A percentile compares a stretch with the other conserved stretches of the same genome.
Evolutionary conservation across 768 basidiomycete genomes (phyloP).

Genomic region (Tephrocybe rancida): DNA sequence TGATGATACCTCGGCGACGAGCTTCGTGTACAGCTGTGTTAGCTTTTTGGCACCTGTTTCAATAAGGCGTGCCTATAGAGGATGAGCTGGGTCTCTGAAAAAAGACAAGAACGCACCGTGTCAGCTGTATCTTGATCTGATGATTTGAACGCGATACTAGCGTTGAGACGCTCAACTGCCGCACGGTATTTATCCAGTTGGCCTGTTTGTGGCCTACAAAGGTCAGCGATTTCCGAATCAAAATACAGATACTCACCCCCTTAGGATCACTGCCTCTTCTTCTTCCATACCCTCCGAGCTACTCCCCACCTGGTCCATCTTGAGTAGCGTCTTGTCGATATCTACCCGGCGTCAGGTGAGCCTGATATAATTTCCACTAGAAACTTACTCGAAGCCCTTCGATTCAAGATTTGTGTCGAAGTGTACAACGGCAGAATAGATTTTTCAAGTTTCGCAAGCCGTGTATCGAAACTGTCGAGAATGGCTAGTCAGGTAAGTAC

Average conservation of each 20-base stretch:
- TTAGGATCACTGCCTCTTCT: slow-evolving; percentile 77
- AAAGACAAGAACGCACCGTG: slow-evolving; percentile 38
- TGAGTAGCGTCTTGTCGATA: slow-evolving; percentile 76
- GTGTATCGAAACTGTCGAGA: slow-evolving; percentile 81
- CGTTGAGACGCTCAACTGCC: slow-evolving; percentile 76
- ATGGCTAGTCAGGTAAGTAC: slow-evolving; percentile 59
- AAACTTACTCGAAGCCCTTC: slow-evolving; percentile 68
- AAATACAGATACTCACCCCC: slow-evolving; percentile 54
- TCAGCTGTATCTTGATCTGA: slow-evolving; percentile 56
- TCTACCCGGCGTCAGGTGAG: slow-evolving; percentile 42
- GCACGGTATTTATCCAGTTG: slow-evolving; percentile 70
- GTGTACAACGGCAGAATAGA: slow-evolving; percentile 83
- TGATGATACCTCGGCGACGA: slow-evolving; percentile 85
- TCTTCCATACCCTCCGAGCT: slow-evolving; percentile 74
- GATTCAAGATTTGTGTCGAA: slow-evolving; percentile 75
- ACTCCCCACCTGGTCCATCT: slow-evolving; percentile 79
- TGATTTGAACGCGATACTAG: slow-evolving; percentile 75
- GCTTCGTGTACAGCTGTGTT: slow-evolving; percentile 80
- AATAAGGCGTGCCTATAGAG: slow-evolving; percentile 61
- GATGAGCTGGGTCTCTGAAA: neutral
- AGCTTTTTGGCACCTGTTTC: slow-evolving; percentile 86
- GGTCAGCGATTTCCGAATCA: slow-evolving; percentile 1
- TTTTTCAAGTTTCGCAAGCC: slow-evolving; percentile 82
- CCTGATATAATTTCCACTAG: neutral
- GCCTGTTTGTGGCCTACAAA: slow-evolving; percentile 64